Evolutionary conservation across 805 yeast species (phyloP).

Genomic region (Brettanomyces naardenensis): DNA sequence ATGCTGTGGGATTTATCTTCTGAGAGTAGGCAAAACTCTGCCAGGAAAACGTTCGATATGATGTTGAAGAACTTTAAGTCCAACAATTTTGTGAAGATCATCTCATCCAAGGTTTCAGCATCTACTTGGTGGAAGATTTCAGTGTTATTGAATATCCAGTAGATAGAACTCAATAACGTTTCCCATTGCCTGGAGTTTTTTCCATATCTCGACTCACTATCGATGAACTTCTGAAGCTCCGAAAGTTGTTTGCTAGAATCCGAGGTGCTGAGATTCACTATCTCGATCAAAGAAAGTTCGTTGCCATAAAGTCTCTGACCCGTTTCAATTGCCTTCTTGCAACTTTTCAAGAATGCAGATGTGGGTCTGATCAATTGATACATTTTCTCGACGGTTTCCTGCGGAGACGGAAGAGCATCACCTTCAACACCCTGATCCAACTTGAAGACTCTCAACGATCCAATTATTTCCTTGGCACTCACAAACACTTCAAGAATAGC

Average conservation of each 20-base stretch:
- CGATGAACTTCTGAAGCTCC: conserved; percentile 20
- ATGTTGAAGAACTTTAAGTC: conserved; percentile 14
- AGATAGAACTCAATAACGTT: conserved; percentile 20
- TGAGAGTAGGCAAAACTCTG: conserved; percentile 14
- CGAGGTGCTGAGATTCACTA: conserved; percentile 15
- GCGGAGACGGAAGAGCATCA: not conserved
- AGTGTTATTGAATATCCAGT: conserved; percentile 21
- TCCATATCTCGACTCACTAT: conserved; percentile 16
- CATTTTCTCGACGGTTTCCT: conserved; percentile 4
- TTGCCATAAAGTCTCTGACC: conserved; percentile 22
- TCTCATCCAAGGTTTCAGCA: conserved; percentile 12
- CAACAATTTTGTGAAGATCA: conserved; percentile 17
- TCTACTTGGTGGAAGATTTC: conserved; percentile 19
- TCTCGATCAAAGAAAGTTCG: conserved; percentile 19
- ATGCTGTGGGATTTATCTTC: conserved; percentile 7
- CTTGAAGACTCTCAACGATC: conserved; percentile 9
- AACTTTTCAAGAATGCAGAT: conserved; percentile 7
- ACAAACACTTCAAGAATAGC: conserved; percentile 18
- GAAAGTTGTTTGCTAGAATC: conserved; percentile 13
- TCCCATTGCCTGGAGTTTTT: conserved; percentile 17
- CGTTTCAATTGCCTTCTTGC: conserved; percentile 18
- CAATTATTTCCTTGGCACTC: conserved; percentile 21
- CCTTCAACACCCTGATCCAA: conserved; percentile 4
- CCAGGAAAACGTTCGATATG: conserved; percentile 10
- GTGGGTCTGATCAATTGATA: conserved; percentile 10